Evolutionary conservation across 2,329 filamentous ascomycete species (phyloP), one percentile per base, ranked within the genome.

Genomic region (Talaromyces marneffei): DNA sequence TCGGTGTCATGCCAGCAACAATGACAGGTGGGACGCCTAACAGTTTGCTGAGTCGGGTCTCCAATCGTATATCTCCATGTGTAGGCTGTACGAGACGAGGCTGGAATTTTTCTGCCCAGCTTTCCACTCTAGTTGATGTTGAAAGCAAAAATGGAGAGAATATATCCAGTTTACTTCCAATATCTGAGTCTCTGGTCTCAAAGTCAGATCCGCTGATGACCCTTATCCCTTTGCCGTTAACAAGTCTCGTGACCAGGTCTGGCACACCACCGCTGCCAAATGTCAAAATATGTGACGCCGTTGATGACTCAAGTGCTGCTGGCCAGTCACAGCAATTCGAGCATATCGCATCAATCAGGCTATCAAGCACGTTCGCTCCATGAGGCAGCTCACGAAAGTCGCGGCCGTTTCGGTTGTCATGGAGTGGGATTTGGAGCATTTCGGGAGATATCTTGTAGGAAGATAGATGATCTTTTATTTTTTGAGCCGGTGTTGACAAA

Each of bases 41-140:
- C 27, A 96, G 80, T 68, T 90, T 84, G 75, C 89, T 94, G 88
- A 97, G 94, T 80, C 96, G 97, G 63, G 94, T 99, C 73, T 97
- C 92, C 54, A 99, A 90, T 67, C 89, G 97, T 2, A 90, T 96
- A 71, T 92, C 85, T 20, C 93, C 93, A 61, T 85, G 86, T 9
- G 92, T 92, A 16, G 90, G 96, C 78, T 90, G 94, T 68, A 96
- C 87, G 52, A 99, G 83, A 62, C 87, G 88, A 16, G 94, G 94
- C 97, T 97, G 31, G 25, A 52, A 59, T n/a, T 42, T 39, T 7
- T 59, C 57, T 33, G 23, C 46, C 57, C 57, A 59, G 44, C 35
- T 59, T 31, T 59, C 52, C 1, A 54, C 20, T 39, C 39, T 54
- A 14, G 27, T 75, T 72, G 50, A 77, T 76, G 68, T 80, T 79